Conservation (phyloP, 306 rosid species). For the Quercus cerris region DNA sequence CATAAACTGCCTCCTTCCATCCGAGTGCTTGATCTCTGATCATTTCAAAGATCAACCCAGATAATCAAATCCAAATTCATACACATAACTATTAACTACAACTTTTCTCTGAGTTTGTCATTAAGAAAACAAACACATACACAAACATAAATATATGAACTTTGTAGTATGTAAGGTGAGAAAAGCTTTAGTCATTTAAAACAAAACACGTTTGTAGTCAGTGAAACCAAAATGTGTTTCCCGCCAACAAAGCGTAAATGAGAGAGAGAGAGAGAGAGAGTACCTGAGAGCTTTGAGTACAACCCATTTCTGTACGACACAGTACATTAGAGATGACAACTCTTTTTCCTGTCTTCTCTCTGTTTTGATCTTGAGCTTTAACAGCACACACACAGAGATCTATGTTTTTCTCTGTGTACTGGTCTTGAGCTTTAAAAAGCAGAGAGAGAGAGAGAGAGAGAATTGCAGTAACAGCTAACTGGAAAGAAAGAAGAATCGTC, state of each 20-base stretch:
- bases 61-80: not conserved
- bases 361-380: not conserved
- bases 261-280: not conserved
- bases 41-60: not conserved
- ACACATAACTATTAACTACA: not conserved
- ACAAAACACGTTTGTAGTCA: not conserved
- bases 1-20: constrained; percentile 42
- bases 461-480: not conserved
- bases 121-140: too few species aligned
- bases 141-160: too few species aligned
- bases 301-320: constrained; percentile 5
- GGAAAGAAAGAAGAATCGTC: not conserved
- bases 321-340: not conserved
- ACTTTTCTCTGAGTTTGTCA: not conserved
- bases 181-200: not conserved
- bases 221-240: not conserved
- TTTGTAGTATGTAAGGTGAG: too few species aligned
- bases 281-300: constrained; percentile 15
- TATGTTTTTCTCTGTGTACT: too few species aligned
- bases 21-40: constrained; percentile 39
- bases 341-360: not conserved
- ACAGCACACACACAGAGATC: not conserved
- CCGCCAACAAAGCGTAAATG: not conserved
- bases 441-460: not conserved
- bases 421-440: too few species aligned